Base-by-base conservation (phyloP, 1,139 yeast genomes). In the Meyerozyma elateridarum region DNA sequence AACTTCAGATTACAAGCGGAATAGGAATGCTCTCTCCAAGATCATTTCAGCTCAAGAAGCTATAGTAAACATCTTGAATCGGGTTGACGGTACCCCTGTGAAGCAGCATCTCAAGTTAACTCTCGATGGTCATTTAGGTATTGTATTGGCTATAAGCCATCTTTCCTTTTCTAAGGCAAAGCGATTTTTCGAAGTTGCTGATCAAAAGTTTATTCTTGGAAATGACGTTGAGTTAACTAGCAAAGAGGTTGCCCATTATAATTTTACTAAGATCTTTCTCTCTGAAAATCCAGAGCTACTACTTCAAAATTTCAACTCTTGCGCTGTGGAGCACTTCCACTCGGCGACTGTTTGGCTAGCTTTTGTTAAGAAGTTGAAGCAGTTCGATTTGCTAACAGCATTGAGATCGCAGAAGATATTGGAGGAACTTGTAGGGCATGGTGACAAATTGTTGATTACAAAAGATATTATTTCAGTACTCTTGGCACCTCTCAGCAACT, bases 111-210 rank as follows among this genome's bases (percentile, higher is more conserved):
- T 44, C 5, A 40, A 42, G 2, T 43, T 66, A 7, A 42, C 45
- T 15, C 48, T 64, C n/a, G 43, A 49, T 25, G 68, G 67, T 1
- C 55, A 59, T 33, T 54, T 67, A 61, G 74, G 72, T 1, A 52
- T 68, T 1, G 60, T 59, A 0, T 38, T 65, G 15, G 59, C 65
- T 0, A 48, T 66, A 6, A 43, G 50, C 4, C 31, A 42, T 15
- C 45, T 54, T 5, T 58, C 65, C 2, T 34, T 30, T 5, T 45
- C 34, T 5, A 61, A 57, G 30, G 63, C 67, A 1, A 30, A 36
- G 14, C 46, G 43, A 17, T 45, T 67, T n/a, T 48, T 61, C 30
- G 33, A 45, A 3, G 45, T 51, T n/a, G 60, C 66, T 1, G 59
- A 54, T 30, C 38, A 42, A 11, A 55, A 52, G 28, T 56, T 49